Base-by-base conservation (phyloP, 2,329 filamentous ascomycete species). In the Penicillium verrucosum region DNA sequence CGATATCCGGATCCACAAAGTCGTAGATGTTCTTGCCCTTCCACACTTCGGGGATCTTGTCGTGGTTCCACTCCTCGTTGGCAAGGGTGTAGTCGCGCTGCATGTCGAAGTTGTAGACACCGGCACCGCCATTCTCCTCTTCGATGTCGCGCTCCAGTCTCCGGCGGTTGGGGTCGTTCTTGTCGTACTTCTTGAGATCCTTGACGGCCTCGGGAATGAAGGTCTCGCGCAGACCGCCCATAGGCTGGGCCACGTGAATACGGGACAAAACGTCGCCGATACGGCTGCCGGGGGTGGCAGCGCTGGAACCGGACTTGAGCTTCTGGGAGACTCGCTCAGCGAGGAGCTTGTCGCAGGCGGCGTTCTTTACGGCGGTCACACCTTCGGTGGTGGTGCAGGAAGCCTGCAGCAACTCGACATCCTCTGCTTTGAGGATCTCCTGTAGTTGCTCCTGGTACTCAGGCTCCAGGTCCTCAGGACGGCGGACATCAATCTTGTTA, bases 1-100 rank as follows among this genome's bases (percentile, higher is more conserved):
- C 94, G 71, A 99, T 99, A 54, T 99, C 95, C 1, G 93, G 92
- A 70, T 97, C 94, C 70, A 99, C 86, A 75, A 90, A 99, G 77
- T 99, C 94, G 78, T 93, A 94, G 56, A 99, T 90, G 75, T 99
- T 99, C 83, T 93, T 92, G 75, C 94, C 94, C 71, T 97, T 87
- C 75, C 92, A 89, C 47, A 97, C 82, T 77, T 99, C 94, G 32
- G 94, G 94, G 54, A 97, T 89, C 77, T 89, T 91, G 79, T 99
- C 95, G 73, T 96, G 85, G 75, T 96, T 96, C 94, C 94, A 97
- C 57, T 94, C 91, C 41, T 89, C 85, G 72, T 97, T 85, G 62
- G 89, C 90, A 61, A 97, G 86, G 16, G 92, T 77, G 75, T 96
- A 99, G 70, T 94, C 89, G 71, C 90, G 85, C 74, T 90, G 89